Base-by-base conservation (phyloP, 352 stramenopile genomes). In the Phytophthora nicotianae region DNA sequence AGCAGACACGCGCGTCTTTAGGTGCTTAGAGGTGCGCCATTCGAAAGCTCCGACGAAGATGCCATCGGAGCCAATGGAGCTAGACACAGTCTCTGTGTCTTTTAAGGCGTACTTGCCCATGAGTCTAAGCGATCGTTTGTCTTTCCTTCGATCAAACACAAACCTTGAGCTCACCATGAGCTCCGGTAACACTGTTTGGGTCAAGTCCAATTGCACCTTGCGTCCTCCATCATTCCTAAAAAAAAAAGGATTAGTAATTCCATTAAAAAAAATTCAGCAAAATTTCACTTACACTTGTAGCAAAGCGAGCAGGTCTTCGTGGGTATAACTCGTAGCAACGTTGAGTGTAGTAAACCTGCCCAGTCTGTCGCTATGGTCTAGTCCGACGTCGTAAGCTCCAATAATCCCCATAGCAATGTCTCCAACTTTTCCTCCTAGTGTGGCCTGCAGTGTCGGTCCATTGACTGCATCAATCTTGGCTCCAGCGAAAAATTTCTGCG, bases 391-490 rank as follows among this genome's bases (percentile, higher is more conserved):
- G 47, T 93, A 93, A 5, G 81, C 81, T n/a, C 76, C 82, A 16
- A 89, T 62, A 7, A 83, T 50, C 0, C 79, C 83, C 3, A 88
- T 11, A 0, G 73, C 70, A 17, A 89, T 21, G 8, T 77, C 62
- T 55, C 80, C 81, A 17, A 86, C 16, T 11, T 68, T 76, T 0
- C 68, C 80, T 24, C 81, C 81, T 29, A 80, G 50, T 20, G 81
- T 89, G 4, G 72, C 81, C 48, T 91, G 69, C 24, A 93, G 59
- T 37, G 84, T 93, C 14, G 84, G 84, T 5, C 84, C 84, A 68
- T 93, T 93, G 0, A 93, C 84, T 10, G 81, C 81, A 53, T 93
- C 84, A 47, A 93, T 89, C 57, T 89, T 89, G 23, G 75, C 75
- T 19, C 80, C 84, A 13, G 72, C 80, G 53, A 91, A 91, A 0